A percentile compares a stretch with the other conserved stretches of the same genome.
Conservation (phyloP, 1,284 basidiomycete species). For the Ceratobasidium sp. region DNA sequence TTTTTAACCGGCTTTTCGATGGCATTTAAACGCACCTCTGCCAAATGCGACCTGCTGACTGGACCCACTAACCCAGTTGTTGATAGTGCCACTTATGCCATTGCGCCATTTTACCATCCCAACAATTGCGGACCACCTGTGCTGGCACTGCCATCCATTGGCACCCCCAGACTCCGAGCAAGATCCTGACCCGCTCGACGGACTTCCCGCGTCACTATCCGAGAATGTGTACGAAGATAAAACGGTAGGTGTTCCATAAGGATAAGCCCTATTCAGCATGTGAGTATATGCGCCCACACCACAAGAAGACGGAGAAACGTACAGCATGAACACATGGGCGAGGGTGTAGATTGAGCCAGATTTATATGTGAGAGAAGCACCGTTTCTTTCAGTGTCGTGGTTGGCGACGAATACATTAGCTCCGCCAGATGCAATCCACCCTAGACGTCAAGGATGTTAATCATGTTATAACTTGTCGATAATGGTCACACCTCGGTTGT, state of each 20-base stretch:
- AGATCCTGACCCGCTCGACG: conserved; percentile 61
- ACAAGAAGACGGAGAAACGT: conserved; percentile 24
- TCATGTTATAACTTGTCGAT: background rate
- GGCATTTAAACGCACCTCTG: conserved; percentile 52
- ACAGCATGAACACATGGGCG: conserved; percentile 68
- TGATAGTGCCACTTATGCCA: conserved; percentile 54
- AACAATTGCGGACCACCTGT: conserved; percentile 62
- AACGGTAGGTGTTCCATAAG: conserved; percentile 69
- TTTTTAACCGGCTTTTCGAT: background rate
- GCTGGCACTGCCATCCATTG: conserved; percentile 61
- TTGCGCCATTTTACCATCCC: conserved; percentile 72
- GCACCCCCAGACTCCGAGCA: conserved; percentile 60
- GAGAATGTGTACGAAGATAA: conserved; percentile 65
- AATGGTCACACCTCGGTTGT: background rate
- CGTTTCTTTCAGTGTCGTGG: conserved; percentile 73
- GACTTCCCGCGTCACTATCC: conserved; percentile 60
- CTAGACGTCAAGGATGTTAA: conserved; percentile 47
- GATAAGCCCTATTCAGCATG: conserved; percentile 54
- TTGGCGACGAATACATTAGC: conserved; percentile 74
- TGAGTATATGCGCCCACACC: background rate
- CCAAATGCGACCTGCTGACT: conserved; percentile 67
- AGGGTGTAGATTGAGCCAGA: conserved; percentile 68
- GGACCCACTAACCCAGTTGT: conserved; percentile 63
- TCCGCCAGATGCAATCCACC: conserved; percentile 60
- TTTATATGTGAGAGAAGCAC: conserved; percentile 61